Evolutionary conservation across 352 stramenopile species (phyloP), one percentile per base, ranked within the genome.

Genomic region (Pythium monospermum): DNA sequence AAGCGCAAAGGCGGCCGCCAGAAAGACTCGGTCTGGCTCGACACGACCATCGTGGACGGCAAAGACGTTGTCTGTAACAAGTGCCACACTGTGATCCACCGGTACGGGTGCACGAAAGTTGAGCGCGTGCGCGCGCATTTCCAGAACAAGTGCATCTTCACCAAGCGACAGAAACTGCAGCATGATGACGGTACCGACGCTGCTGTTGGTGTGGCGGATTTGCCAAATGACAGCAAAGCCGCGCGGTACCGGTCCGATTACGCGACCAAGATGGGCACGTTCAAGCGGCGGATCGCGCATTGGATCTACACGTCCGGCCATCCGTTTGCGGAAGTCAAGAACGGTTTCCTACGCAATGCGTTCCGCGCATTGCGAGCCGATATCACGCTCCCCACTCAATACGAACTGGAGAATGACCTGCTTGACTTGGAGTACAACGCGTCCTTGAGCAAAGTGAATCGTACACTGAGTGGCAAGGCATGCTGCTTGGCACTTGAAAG

Each of bases 71-170:
- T 84, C n/a, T 87, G 76, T 59, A 87, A 87, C 57, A 73, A 69
- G 57, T 87, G 76, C 53, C 64, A 74, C 59, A 61, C 49, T 2
- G 60, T 86, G 33, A 86, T 86, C 56, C 77, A 88, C 48, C 73
- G 75, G 31, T 83, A 86, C 49, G 77, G 77, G 18, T 71, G 70
- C 31, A 66, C 73, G 42, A 88, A 88, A 35, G 77, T 88, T 8
- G 77, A 88, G 61, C 74, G 77, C 13, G 77, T 88, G 59, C 74
- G 77, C 43, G 66, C 64, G 25, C 77, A 88, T 49, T 88, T 88
- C 55, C 61, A 83, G 39, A 76, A 76, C 58, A 78, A 75, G 30
- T 88, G 76, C 38, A 31, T 71, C 6, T 50, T 63, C 41, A 49
- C 43, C 30, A 60, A 69, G 57, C 35, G 56, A 27, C 19, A 48